Percentiles rank a stretch among this genome's conserved stretches.
Conservation (phyloP, 2,329 filamentous ascomycete species). For the Cladosporium velox region DNA sequence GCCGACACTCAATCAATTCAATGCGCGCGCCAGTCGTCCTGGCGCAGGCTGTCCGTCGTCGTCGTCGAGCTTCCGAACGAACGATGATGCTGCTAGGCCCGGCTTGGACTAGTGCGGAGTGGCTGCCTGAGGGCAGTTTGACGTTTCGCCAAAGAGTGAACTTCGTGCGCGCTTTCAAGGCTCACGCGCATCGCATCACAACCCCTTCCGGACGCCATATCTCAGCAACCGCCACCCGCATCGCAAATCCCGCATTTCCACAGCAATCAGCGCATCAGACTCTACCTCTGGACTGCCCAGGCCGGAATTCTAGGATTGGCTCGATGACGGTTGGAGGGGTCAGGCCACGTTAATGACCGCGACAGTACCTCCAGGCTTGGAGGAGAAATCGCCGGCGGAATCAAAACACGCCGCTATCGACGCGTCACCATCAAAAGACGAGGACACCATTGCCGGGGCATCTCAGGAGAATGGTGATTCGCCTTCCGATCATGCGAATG, state of each 20-base stretch:
- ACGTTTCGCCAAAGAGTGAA: conserved; percentile 11
- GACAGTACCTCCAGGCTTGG: conserved; percentile 19
- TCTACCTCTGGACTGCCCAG: conserved; percentile 19
- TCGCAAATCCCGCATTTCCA: conserved; percentile 37
- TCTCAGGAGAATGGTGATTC: conserved; percentile 18
- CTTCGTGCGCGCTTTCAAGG: conserved; percentile 6
- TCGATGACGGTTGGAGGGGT: conserved; percentile 24
- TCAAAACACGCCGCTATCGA: conserved; percentile 15
- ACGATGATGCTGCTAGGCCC: background rate
- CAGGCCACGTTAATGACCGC: conserved; percentile 15
- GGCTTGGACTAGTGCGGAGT: background rate
- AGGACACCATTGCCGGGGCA: conserved; percentile 14
- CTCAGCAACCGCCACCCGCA: conserved; percentile 33
- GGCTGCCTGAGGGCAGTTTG: conserved; percentile 2
- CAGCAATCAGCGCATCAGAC: conserved; percentile 22
- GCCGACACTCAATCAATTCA: conserved; percentile 8
- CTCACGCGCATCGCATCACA: conserved; percentile 12
- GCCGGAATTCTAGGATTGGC: conserved; percentile 19
- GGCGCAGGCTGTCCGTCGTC: conserved; percentile 9
- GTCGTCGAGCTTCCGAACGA: conserved; percentile 11
- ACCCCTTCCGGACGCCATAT: conserved; percentile 29
- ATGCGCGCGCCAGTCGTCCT: conserved; percentile 17
- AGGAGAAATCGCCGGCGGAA: conserved; percentile 19
- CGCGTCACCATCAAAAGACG: conserved; percentile 17
- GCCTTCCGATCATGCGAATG: conserved; percentile 4